Evolutionary conservation across 2,329 filamentous ascomycete genomes (phyloP).

Genomic region (Beauveria rudraprayagi): DNA sequence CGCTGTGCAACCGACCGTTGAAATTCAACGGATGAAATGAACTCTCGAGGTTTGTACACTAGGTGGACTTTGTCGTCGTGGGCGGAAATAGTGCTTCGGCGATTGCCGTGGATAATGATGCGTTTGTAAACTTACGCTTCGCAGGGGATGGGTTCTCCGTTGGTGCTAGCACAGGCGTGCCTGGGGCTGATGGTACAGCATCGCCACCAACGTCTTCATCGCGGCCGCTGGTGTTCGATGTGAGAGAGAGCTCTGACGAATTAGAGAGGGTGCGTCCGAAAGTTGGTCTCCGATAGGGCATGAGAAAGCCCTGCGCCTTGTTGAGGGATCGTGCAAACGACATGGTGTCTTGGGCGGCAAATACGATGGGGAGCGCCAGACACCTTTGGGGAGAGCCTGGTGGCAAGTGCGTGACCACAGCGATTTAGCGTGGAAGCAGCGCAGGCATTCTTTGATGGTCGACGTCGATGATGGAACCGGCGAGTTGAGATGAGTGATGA

Average conservation of each 20-base stretch:
- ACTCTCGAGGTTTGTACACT: not conserved
- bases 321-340: slow-evolving; percentile 38
- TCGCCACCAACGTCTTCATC: slow-evolving; percentile 26
- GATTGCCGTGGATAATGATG: not conserved
- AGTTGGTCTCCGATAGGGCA: slow-evolving; percentile 34
- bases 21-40: not conserved
- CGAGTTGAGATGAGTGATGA: not conserved
- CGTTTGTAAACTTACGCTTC: not conserved
- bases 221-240: slow-evolving; percentile 20
- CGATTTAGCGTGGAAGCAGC: not conserved
- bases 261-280: slow-evolving; percentile 38
- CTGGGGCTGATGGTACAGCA: slow-evolving; percentile 19
- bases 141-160: slow-evolving; percentile 3
- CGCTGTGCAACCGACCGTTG: not conserved
- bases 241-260: slow-evolving; percentile 37
- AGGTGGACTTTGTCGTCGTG: not conserved
- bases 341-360: slow-evolving; percentile 27
- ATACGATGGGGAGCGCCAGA: not conserved
- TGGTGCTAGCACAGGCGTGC: slow-evolving; percentile 19
- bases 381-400: not conserved
- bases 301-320: slow-evolving; percentile 37
- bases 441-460: not conserved
- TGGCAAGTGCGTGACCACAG: not conserved
- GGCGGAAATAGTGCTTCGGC: not conserved
- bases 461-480: not conserved